Base-by-base conservation (phyloP, 768 basidiomycete genomes). In the Galerina sulciceps region DNA sequence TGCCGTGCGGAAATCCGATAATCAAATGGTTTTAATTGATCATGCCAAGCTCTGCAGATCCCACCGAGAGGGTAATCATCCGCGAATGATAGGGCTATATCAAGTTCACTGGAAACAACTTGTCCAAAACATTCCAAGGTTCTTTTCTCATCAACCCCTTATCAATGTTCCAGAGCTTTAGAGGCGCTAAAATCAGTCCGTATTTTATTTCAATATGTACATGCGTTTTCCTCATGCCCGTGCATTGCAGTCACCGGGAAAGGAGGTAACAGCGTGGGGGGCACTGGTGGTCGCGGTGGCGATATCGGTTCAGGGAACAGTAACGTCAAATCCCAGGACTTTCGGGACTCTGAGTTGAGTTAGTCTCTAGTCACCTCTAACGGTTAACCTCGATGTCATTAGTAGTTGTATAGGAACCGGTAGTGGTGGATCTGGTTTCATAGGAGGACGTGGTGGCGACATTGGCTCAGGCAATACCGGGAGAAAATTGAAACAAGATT, bases 101-200 rank as follows among this genome's bases (percentile, higher is more conserved):
- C n/a, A n/a, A n/a, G n/a, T n/a, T n/a, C 26, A 26, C 26, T 3
- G 26, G 26, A 26, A 26, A 26, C 26, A 26, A 26, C 26, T 26
- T 6, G 26, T 6, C 26, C 26, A 26, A 26, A 26, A 26, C n/a
- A n/a, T n/a, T n/a, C n/a, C n/a, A n/a, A n/a, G n/a, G 26, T 26
- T 9, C 17, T 44, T 17, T 17, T 44, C n/a, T 22, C 43, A 44
- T 17, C 43, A n/a, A 20, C 36, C 49, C 15, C 4, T 1, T 22
- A 11, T 37, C 22, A 37, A 37, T 37, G 36, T 50, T 50, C 36
- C 49, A 50, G 36, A 50, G 49, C 17, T 50, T 50, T 17, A 50
- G 49, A 38, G 49, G 49, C 8, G 49, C 49, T 9, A 50, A 50
- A 50, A 50, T 50, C 35, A 50, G 49, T 50, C 13, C 11, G 49